A percentile compares a stretch with the other conserved stretches of the same genome.
Evolutionary conservation across 495 filamentous ascomycete species (phyloP).

Genomic region (Annulohypoxylon nitens): DNA sequence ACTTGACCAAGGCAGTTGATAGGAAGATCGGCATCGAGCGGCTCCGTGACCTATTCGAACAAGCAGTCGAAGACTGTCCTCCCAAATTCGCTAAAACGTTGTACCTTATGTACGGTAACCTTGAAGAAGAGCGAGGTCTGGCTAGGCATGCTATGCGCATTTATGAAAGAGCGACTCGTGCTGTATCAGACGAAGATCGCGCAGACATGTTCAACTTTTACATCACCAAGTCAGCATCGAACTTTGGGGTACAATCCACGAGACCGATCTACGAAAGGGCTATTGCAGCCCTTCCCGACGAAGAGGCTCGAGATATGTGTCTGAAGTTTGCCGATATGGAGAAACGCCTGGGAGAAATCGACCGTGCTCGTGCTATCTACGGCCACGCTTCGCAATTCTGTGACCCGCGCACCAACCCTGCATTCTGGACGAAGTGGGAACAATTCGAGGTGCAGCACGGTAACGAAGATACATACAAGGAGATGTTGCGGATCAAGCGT

Average conservation of each 20-base stretch:
- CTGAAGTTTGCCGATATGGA: slow-evolving; percentile 99
- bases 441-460: slow-evolving; percentile 96
- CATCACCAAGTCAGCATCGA: slow-evolving; percentile 98
- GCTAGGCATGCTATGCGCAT: slow-evolving; percentile 99
- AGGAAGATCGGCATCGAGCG: slow-evolving; percentile 95
- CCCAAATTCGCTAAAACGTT: slow-evolving; percentile 96
- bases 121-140: slow-evolving; percentile 96
- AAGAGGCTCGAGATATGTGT: slow-evolving; percentile 97
- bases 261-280: slow-evolving; percentile 96
- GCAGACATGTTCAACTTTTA: slow-evolving; percentile 99
- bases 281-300: slow-evolving; percentile 90
- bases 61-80: slow-evolving; percentile 93
- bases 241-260: slow-evolving; percentile 97
- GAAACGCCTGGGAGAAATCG: slow-evolving; percentile 93
- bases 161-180: slow-evolving; percentile 96
- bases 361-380: slow-evolving; percentile 94
- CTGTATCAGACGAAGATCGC: slow-evolving; percentile 93
- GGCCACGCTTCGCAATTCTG: slow-evolving; percentile 97
- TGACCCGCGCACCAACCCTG: slow-evolving; percentile 89
- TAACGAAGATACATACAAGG: slow-evolving; percentile 99
- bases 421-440: slow-evolving; percentile 98
- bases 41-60: slow-evolving; percentile 95
- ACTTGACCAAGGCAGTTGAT: slow-evolving; percentile 96
- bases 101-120: slow-evolving; percentile 97
- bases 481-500: slow-evolving; percentile 97